Base-by-base conservation (phyloP, 1,284 basidiomycete species). In the Cerioporus squamosus region DNA sequence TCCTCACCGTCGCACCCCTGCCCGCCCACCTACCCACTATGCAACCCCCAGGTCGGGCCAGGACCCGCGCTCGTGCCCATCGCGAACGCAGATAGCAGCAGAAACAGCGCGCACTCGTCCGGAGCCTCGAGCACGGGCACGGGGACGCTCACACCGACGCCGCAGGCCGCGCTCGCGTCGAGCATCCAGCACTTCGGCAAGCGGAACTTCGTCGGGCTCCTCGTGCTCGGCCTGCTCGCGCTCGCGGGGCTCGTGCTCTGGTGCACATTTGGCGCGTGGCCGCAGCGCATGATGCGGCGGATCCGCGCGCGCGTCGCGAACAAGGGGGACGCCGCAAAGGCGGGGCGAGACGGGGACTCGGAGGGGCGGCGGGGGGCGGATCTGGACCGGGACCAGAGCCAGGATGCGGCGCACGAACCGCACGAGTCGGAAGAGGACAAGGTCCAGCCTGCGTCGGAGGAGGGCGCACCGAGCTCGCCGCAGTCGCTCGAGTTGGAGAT, bases 151-250 rank as follows among this genome's bases (percentile, higher is more conserved):
- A 48, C 44, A 7, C 22, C 22, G 36, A n/a, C 26, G 9, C 59
- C 45, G 47, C 40, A 42, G n/a, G n/a, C 40, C 53, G 53, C 57
- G 42, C 38, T 55, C 60, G 44, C 53, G 39, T 24, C 49, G 36
- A 49, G 31, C 31, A 54, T 58, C 46, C 54, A 57, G 42, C 51
- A 40, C 31, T 53, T 68, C 57, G 62, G 54, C 20, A 59, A 61
- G 47, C 63, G 65, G 54, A 72, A 72, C 64, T 60, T 70, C 51
- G 51, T 71, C 55, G 75, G 73, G 40, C 55, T 73, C 58, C 53
- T 74, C 65, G 59, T 75, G 59, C 61, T 71, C 56, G 64, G 63
- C 44, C 57, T 67, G 22, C 57, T 75, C 51, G 55, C 68, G 44
- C 14, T 70, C 53, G 42, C 70, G 51, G 72, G 57, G 5, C 29